These are phyloP conservation scores for Microsporum audouinii DNA, from an alignment of 2,329 filamentous ascomycete species.

Conservation along the genomic window DNA sequence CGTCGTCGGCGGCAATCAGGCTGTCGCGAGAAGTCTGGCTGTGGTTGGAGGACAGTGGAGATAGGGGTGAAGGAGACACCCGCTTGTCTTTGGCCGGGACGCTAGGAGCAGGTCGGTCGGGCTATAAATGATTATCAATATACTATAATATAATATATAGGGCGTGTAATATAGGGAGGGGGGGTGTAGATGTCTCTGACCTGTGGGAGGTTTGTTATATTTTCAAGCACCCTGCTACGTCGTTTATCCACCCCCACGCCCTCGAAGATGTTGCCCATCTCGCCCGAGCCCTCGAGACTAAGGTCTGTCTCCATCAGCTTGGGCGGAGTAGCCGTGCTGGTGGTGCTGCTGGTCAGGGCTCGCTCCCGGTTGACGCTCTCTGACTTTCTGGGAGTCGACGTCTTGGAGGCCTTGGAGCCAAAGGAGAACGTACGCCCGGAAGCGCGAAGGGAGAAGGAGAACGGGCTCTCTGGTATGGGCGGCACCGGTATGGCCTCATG, in stretches of 20 bases:
- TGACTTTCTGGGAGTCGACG: conserved; percentile 14
- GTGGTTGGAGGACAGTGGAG: conserved; percentile 42
- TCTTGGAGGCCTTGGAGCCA: conserved; percentile 33
- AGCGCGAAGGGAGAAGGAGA: conserved; percentile 32
- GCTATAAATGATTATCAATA: background rate
- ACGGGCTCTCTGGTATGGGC: conserved; percentile 29
- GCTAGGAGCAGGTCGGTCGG: conserved; percentile 9
- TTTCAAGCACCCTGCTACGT: conserved; percentile 12
- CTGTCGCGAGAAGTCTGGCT: conserved; percentile 42
- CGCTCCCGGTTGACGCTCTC: conserved; percentile 30
- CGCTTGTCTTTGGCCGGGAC: conserved; percentile 13
- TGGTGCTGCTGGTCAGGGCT: conserved; percentile 42
- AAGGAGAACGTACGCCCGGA: conserved; percentile 45
- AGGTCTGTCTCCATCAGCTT: conserved; percentile 39
- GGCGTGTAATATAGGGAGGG: background rate
- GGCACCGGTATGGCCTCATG: conserved; percentile 35
- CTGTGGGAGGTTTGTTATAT: conserved; percentile 15
- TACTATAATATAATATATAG: background rate
- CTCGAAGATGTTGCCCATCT: conserved; percentile 44
- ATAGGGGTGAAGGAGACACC: conserved; percentile 31
- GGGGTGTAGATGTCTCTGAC: background rate
- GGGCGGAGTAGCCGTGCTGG: conserved; percentile 41
- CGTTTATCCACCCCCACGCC: conserved; percentile 30
- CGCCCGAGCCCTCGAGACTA: conserved; percentile 30
- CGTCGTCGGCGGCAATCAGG: conserved; percentile 30